Base-by-base conservation (phyloP, 345 rosid genomes). In the Eucalyptus dawsonii region DNA sequence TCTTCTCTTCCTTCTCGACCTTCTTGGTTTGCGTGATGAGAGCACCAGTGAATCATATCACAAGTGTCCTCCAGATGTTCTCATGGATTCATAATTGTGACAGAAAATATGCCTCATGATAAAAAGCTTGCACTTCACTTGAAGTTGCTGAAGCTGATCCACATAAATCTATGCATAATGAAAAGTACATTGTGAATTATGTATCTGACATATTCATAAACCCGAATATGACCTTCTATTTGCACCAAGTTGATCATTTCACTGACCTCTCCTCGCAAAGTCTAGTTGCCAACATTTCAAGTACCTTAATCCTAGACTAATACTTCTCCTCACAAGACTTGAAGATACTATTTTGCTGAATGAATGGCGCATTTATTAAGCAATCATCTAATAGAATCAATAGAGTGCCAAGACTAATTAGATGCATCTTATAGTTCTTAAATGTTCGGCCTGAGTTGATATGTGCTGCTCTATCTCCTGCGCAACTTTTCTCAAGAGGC, bases 401-500 rank as follows among this genome's bases (percentile, higher is more conserved):
- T 29, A 86, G 54, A 14, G 25, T 8, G 10, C 25, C 11, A 76
- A n/a, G 87, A 50, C 27, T 86, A 45, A 24, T 34, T 44, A 40
- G 65, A 87, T 62, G 72, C 22, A 86, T 53, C 80, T 92, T 93
- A 98, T 99, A 50, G 96, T 98, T 96, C 97, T 93, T 88, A 98
- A 90, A 90, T 96, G 99, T 49, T 97, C 97, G 53, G 99, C 97
- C 91, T 98, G 99, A 89, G 99, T 98, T 89, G 99, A 95, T 92
- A 98, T 95, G 6, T 98, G 97, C 27, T 98, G 92, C 92, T 95
- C 99, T 87, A 96, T 97, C 95, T 98, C 99, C 91, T 93, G 99
- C 89, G 94, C 98, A 11, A 96, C 98, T 93, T 96, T 97, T 89
- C 99, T 95, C 87, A 98, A 81, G 4, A 98, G 94, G 90, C 95